A percentile compares a stretch with the other conserved stretches of the same genome.
Conservation (phyloP, 805 yeast genomes). For the Hanseniaspora hatyaiensis region DNA sequence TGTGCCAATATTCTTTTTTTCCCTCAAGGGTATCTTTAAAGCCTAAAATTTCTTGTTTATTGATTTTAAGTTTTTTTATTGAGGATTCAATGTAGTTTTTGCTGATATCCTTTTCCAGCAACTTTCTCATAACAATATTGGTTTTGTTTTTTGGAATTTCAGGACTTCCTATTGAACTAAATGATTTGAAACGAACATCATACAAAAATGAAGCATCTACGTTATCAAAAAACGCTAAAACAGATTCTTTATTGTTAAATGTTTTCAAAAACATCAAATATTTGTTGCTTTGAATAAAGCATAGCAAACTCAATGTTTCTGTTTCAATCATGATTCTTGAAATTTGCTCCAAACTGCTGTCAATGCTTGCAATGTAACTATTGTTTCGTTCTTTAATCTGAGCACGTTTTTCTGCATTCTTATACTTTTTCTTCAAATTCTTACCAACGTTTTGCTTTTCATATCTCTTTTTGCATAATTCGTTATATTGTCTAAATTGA, state of each 20-base stretch:
- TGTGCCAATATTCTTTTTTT: background rate
- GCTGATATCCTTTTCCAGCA: background rate
- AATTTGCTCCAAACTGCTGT: constrained; percentile 23
- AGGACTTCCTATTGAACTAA: constrained; percentile 71
- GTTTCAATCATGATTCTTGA: constrained; percentile 23
- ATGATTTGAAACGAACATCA: constrained; percentile 62
- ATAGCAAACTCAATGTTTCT: constrained; percentile 25
- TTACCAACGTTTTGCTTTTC: constrained; percentile 27
- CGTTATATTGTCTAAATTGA: constrained; percentile 23
- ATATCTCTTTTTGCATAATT: constrained; percentile 30
- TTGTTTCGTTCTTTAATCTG: constrained; percentile 29
- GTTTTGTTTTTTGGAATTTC: constrained; percentile 35
- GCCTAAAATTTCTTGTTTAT: background rate
- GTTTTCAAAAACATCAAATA: constrained; percentile 17
- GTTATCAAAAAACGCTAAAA: constrained; percentile 24
- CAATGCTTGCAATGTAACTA: constrained; percentile 32
- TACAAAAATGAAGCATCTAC: constrained; percentile 28
- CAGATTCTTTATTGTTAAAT: constrained; percentile 21
- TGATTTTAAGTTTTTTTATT: background rate
- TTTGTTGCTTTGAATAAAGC: constrained; percentile 30
- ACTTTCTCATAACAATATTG: background rate
- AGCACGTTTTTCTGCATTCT: constrained; percentile 38
- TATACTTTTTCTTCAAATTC: constrained; percentile 38
- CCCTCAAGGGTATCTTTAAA: background rate
- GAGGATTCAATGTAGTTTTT: background rate